Percentiles rank a stretch among this genome's conserved stretches.
These are phyloP conservation scores for Starmerella kuoi DNA, from an alignment of 805 yeast species.

Conservation along the genomic window DNA sequence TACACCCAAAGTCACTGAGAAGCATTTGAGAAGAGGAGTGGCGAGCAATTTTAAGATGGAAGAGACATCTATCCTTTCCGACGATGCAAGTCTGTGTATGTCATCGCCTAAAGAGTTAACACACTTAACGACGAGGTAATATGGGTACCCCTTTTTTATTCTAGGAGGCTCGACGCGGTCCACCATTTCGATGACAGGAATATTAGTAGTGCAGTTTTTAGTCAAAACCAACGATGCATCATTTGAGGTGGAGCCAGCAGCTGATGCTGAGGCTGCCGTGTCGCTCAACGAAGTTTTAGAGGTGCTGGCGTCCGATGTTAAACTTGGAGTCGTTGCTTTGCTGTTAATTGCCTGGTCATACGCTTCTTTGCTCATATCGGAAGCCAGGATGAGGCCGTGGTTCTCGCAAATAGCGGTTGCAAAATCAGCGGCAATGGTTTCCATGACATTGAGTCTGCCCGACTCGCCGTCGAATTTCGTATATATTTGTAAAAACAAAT, in stretches of 20 bases:
- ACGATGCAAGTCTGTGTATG: constrained; percentile 34
- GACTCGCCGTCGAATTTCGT: constrained; percentile 47
- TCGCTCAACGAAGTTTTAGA: neutral
- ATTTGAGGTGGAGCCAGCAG: neutral
- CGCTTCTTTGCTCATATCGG: constrained; percentile 7
- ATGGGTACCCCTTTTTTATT: constrained; percentile 48
- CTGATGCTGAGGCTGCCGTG: neutral
- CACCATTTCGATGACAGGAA: constrained; percentile 46
- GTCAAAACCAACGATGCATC: constrained; percentile 3
- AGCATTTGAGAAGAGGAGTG: constrained; percentile 33
- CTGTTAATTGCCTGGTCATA: neutral
- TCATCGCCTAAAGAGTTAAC: constrained; percentile 54
- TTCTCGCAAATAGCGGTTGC: constrained; percentile 12
- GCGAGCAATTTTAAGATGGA: constrained; percentile 11
- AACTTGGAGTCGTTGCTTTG: no score
- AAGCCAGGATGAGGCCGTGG: constrained; percentile 11
- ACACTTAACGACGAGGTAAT: constrained; percentile 45
- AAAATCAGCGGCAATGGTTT: constrained; percentile 9
- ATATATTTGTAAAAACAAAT: constrained; percentile 41
- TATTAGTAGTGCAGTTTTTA: neutral
- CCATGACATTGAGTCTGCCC: constrained; percentile 23
- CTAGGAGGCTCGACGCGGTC: constrained; percentile 73
- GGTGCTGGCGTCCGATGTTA: no score
- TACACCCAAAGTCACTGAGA: constrained; percentile 46
- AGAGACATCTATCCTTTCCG: constrained; percentile 25